Conservation (phyloP, 495 filamentous ascomycete species). For the Schizothecium vesticola region DNA sequence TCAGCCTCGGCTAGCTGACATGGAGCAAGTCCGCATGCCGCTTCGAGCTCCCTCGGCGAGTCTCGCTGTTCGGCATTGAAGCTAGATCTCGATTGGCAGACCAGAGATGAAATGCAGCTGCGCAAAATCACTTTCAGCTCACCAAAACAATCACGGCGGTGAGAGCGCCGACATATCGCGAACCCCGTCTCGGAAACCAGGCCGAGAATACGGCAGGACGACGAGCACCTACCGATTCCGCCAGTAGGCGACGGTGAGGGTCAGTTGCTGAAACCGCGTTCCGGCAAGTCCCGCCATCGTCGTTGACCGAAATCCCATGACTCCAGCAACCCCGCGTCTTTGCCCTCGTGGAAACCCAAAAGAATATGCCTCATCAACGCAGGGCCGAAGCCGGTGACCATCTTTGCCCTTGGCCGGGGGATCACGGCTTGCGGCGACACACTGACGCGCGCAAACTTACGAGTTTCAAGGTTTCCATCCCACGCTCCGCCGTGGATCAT, state of each 20-base stretch:
- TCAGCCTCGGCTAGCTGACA: neutral
- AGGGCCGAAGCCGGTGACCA: neutral
- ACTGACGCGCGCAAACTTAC: neutral
- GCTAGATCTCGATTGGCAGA: neutral
- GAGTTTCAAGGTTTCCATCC: neutral
- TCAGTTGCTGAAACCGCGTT: neutral
- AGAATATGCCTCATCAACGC: neutral
- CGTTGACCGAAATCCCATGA: neutral
- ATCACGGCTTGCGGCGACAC: neutral
- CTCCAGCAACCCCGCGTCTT: neutral
- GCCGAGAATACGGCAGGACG: neutral
- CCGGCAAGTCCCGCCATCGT: neutral
- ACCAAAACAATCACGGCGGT: neutral
- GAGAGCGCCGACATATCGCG: neutral
- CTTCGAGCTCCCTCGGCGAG: neutral
- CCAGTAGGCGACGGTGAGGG: neutral
- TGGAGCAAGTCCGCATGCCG: neutral
- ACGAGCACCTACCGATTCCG: neutral
- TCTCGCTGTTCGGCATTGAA: neutral
- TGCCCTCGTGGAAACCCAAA: neutral
- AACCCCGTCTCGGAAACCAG: neutral
- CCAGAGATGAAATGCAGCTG: neutral
- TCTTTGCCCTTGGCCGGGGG: neutral
- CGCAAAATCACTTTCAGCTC: neutral
- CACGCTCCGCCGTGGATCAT: neutral